Conservation (phyloP, 768 basidiomycete species). For the Mrakia blollopis region DNA sequence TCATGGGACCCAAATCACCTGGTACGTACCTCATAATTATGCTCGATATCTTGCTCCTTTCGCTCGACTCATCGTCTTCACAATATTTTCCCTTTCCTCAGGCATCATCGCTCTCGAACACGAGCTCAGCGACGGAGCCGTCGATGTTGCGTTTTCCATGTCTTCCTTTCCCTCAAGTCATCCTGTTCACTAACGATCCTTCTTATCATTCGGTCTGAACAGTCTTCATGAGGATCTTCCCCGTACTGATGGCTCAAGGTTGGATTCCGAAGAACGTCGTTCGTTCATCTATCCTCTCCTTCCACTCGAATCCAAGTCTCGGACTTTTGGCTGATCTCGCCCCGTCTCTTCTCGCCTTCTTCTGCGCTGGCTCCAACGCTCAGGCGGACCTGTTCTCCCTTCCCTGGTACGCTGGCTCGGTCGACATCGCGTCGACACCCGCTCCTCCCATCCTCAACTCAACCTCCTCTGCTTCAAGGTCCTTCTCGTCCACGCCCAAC, state of each 20-base stretch:
- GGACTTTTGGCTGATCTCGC: not conserved
- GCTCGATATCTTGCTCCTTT: too few relatives aligned
- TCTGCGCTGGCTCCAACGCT: not conserved
- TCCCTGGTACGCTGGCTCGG: not conserved
- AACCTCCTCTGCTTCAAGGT: too few relatives aligned
- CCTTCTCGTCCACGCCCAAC: too few relatives aligned
- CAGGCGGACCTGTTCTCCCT: not conserved
- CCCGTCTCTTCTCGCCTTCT: not conserved
- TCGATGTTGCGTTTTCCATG: conserved; percentile 43
- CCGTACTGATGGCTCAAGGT: conserved; percentile 50
- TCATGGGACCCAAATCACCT: conserved; percentile 61
- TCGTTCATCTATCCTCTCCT: not conserved
- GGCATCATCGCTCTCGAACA: conserved; percentile 66
- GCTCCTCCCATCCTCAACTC: too few relatives aligned
- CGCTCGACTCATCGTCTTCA: too few relatives aligned
- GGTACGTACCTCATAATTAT: too few relatives aligned
- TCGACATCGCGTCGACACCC: too few relatives aligned
- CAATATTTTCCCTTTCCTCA: too few relatives aligned
- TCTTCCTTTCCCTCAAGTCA: not conserved
- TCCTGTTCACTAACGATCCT: not conserved
- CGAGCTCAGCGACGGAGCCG: conserved; percentile 60
- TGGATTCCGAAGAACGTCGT: conserved; percentile 56
- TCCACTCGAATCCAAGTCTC: not conserved
- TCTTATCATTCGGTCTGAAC: not conserved
- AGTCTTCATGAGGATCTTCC: conserved; percentile 36